These are phyloP conservation scores for Fomitiporia mediterranea DNA, from an alignment of 1,284 basidiomycete species.

Conservation along the genomic window DNA sequence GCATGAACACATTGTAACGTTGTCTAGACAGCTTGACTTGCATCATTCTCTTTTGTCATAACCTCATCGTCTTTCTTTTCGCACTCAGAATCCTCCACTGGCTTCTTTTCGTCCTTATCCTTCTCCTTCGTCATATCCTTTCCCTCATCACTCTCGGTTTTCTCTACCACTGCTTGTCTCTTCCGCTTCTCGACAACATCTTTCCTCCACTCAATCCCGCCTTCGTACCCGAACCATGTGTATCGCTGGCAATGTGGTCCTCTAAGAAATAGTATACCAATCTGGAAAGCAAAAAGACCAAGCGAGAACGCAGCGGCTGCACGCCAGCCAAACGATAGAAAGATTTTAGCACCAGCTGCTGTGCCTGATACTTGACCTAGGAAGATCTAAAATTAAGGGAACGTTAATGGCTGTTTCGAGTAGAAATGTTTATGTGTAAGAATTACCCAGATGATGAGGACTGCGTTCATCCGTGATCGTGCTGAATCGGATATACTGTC, in stretches of 20 bases:
- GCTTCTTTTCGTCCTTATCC: not conserved
- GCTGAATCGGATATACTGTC: conserved; percentile 36
- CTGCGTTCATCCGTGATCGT: conserved; percentile 47
- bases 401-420: not conserved
- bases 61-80: not conserved
- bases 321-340: conserved; percentile 48
- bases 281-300: conserved; percentile 40
- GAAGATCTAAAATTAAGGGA: conserved; percentile 30
- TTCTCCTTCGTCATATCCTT: not conserved
- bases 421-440: conserved; percentile 16
- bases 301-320: conserved; percentile 44
- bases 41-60: not conserved
- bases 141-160: not conserved
- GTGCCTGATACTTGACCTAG: conserved; percentile 50
- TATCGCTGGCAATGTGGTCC: conserved; percentile 39
- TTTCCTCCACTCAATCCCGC: conserved; percentile 25
- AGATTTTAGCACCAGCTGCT: conserved; percentile 46
- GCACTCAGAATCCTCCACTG: not conserved
- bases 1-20: not conserved
- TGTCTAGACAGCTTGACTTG: not conserved
- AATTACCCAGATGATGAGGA: conserved; percentile 41
- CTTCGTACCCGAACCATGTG: conserved; percentile 38
- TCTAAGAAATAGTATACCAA: conserved; percentile 37
- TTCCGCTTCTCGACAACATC: conserved; percentile 9
- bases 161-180: not conserved